Evolutionary conservation across 2,329 filamentous ascomycete genomes (phyloP).

Genomic region (Aspergillus pseudonomiae): DNA sequence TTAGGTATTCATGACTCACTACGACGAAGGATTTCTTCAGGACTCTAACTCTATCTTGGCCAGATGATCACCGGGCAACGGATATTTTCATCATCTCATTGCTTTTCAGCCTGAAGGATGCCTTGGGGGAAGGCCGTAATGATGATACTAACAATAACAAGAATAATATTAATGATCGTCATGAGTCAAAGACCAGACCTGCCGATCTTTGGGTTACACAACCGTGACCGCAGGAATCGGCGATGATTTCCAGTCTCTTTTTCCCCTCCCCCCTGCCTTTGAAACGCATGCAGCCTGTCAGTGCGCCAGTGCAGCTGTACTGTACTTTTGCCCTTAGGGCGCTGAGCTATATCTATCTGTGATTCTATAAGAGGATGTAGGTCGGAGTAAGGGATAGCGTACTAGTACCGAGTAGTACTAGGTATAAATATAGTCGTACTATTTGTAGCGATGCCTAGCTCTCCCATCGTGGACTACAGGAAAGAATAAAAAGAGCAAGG

Average conservation of each 20-base stretch:
- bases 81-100: not conserved
- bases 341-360: not conserved
- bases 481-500: not conserved
- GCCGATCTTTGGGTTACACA: slow-evolving; percentile 7
- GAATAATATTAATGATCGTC: not conserved
- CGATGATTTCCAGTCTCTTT: not conserved
- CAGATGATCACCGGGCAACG: not conserved
- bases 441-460: not conserved
- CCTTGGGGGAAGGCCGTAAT: not conserved
- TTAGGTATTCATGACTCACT: not conserved
- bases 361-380: not conserved
- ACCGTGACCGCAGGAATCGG: not conserved
- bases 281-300: not conserved
- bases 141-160: not conserved
- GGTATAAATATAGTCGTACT: not conserved
- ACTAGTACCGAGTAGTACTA: not conserved
- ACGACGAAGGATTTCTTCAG: not conserved
- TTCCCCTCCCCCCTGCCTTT: not conserved
- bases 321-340: not conserved
- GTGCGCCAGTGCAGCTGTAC: not conserved
- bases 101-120: not conserved
- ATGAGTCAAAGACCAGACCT: slow-evolving; percentile 5
- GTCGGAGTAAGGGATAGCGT: not conserved
- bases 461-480: not conserved
- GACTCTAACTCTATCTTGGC: not conserved